Base-by-base conservation (phyloP, 805 yeast genomes). In the Lachancea cidri region DNA sequence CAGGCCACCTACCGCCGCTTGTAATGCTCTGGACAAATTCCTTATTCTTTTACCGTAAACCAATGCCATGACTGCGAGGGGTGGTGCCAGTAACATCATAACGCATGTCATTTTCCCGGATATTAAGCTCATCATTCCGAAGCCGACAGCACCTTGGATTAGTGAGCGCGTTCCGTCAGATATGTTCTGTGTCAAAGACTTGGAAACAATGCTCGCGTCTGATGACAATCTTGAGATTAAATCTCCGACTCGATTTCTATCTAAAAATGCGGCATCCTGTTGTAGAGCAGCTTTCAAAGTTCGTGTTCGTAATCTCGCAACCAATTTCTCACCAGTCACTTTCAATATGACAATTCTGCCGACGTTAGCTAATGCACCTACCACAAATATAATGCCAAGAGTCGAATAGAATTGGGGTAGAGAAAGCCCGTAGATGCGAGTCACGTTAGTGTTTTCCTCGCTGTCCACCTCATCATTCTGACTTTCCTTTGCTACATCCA, bases 201-300 rank as follows among this genome's bases (percentile, higher is more conserved):
- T 78, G 5, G 96, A 76, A 11, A 91, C 94, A 33, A 91, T 79
- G 22, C 88, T 86, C 1, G 96, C 84, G 60, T 91, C 98, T 32
- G 86, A 83, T 4, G 93, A 83, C 36, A 91, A 67, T 46, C 98
- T 71, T 4, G 96, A 86, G 33, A 91, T 87, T 54, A 91, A 70
- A 58, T 91, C 98, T 31, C 98, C 98, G 7, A 88, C 87, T 48
- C 89, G 78, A 44, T 93, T 88, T 24, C 79, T 79, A 55, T 91
- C 98, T 65, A 89, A 79, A 55, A 91, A 91, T 49, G 84, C 83
- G 3, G 95, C 81, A 60, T 89, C 96, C 58, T 89, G 96, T 35
- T 79, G 78, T 42, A 91, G 70, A 13, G 91, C 77, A 36, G 83
- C 85, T 55, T 77, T 77, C 61, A 87, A 77, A 29, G 91, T 77